A percentile compares a stretch with the other conserved stretches of the same genome.
Evolutionary conservation across 129 eudicot genomes (phyloP).

Genomic region (Tagetes erecta): DNA sequence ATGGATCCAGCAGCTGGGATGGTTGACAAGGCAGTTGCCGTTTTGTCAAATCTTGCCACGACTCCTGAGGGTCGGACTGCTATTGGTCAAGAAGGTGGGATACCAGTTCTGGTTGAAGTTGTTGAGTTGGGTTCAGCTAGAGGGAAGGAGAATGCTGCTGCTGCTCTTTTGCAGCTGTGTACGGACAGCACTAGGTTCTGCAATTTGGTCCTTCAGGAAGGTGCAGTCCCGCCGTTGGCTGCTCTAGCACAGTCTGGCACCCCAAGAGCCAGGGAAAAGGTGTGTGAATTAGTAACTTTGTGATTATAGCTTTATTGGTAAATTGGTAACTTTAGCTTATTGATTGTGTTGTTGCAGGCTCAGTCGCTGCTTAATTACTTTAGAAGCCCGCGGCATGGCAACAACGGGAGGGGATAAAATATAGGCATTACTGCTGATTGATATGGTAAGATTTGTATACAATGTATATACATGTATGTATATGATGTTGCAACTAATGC

Average conservation of each 20-base stretch:
- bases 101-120: slow-evolving; percentile 83
- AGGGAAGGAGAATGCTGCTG: slow-evolving; percentile 97
- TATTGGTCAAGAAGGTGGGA: slow-evolving; percentile 77
- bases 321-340: not conserved
- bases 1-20: slow-evolving; percentile 98
- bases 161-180: slow-evolving; percentile 82
- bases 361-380: slow-evolving; percentile 72
- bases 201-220: slow-evolving; percentile 74
- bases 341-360: slow-evolving; percentile 57
- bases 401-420: slow-evolving; percentile 60
- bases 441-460: slow-evolving; percentile 38
- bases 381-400: slow-evolving; percentile 68
- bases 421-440: slow-evolving; percentile 10
- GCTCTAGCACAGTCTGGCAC: slow-evolving; percentile 89
- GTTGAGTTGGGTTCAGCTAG: slow-evolving; percentile 91
- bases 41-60: slow-evolving; percentile 83
- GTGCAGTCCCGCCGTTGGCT: slow-evolving; percentile 86
- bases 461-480: slow-evolving; percentile 31
- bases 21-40: slow-evolving; percentile 95
- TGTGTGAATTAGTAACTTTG: slow-evolving; percentile 10
- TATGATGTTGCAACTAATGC: not conserved
- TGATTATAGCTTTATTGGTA: not conserved
- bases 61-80: slow-evolving; percentile 73
- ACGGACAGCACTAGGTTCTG: slow-evolving; percentile 74
- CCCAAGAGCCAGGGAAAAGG: slow-evolving; percentile 88